Base-by-base conservation (phyloP, 2,329 filamentous ascomycete genomes). In the Pezicula radicicola region DNA sequence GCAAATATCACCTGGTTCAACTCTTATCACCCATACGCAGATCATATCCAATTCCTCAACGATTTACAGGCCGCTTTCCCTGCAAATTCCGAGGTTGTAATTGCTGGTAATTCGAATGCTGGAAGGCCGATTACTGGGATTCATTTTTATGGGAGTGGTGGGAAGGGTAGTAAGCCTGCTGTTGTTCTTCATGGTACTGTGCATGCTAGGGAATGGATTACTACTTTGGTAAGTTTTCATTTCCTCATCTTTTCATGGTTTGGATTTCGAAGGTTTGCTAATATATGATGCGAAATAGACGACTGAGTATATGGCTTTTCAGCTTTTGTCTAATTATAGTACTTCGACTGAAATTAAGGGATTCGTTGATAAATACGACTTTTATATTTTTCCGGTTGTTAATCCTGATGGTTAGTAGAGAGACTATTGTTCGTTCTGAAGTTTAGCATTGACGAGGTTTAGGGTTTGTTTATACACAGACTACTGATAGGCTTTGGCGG, bases 361-460 rank as follows among this genome's bases (percentile, higher is more conserved):
- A 1, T 74, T 80, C 49, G 72, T 87, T 21, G 75, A 86, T 66
- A 79, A 74, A 50, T 85, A 83, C 62, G 85, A 88, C 67, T 84
- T 84, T 58, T 86, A 84, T 65, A 76, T 88, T 58, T 75, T 85
- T 54, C 82, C 83, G 3, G 68, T 85, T 21, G 80, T 83, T 15
- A 85, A 86, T 61, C 80, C 81, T 0, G 82, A 85, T 50, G 80
- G 77, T 78, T 62, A 60, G 69, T 45, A 2, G 12, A 43, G n/a
- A 7, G 1, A 3, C 10, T 18, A 40, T 10, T 18, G 12, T 19
- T 9, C 19, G 35, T 4, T n/a, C n/a, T 21, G 41, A 7, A 43
- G 2, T 3, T 35, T 18, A n/a, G 7, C 28, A 3, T 40, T 4
- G 35, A 13, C 43, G 1, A 13, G 10, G 50, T 6, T 6, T 58